A percentile compares a stretch with the other conserved stretches of the same genome.
phyloP scores from a whole-genome alignment of 2,329 filamentous ascomycete genomes.

The Graphium sp. region DNA sequence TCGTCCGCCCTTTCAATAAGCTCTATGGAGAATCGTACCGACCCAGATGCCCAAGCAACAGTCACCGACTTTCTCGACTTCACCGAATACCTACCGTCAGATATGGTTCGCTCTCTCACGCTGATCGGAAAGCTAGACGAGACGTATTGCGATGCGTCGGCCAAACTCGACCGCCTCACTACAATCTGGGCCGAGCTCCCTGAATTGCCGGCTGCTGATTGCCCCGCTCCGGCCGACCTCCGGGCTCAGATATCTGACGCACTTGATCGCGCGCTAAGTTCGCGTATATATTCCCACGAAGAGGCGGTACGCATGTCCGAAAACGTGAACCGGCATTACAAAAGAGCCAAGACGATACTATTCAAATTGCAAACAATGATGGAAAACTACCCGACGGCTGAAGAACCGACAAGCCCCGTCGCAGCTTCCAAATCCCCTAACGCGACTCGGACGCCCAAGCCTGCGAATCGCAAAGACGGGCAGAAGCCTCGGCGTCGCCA shows the following conservation, averaged over 20 bases:
- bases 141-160: conserved; percentile 37
- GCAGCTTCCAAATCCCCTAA: conserved; percentile 34
- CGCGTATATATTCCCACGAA: conserved; percentile 40
- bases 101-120: conserved; percentile 47
- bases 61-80: conserved; percentile 55
- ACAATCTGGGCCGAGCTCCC: conserved; percentile 39
- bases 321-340: conserved; percentile 44
- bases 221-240: conserved; percentile 29
- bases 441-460: conserved; percentile 27
- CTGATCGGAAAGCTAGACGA: conserved; percentile 48
- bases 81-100: conserved; percentile 52
- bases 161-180: conserved; percentile 37
- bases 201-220: conserved; percentile 24
- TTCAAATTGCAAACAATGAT: conserved; percentile 42
- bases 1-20: conserved; percentile 16
- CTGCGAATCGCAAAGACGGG: conserved; percentile 24
- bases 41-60: conserved; percentile 53
- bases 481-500: conserved; percentile 26
- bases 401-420: conserved; percentile 33
- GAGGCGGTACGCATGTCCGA: conserved; percentile 48
- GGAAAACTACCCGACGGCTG: conserved; percentile 37
- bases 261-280: conserved; percentile 33
- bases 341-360: conserved; percentile 39
- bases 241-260: conserved; percentile 43
- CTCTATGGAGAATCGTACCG: conserved; percentile 33